Evolutionary conservation across 768 basidiomycete species (phyloP).

Genomic region (Lactarius evosmus): DNA sequence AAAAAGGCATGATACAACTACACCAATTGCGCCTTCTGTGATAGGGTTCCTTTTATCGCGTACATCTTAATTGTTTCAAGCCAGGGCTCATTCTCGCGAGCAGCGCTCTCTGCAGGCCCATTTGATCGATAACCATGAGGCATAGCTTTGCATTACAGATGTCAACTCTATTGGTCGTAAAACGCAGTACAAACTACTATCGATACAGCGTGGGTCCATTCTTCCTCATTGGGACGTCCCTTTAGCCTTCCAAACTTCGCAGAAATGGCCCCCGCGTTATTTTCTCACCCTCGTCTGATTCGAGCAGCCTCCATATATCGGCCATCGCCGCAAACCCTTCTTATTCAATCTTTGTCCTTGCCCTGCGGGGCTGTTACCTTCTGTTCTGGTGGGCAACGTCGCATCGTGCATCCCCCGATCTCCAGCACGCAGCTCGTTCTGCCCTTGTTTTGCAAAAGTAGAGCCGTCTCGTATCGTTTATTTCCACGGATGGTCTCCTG

Average conservation of each 20-base stretch:
- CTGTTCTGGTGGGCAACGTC: background rate
- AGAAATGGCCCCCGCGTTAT: background rate
- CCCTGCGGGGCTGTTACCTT: background rate
- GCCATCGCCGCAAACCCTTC: background rate
- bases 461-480: background rate
- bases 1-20: background rate
- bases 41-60: background rate
- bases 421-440: background rate
- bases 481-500: background rate
- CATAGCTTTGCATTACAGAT: conserved; percentile 1
- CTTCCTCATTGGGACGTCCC: background rate
- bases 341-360: background rate
- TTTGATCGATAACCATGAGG: conserved; percentile 11
- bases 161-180: background rate
- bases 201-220: conserved; percentile 3
- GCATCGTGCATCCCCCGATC: background rate
- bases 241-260: background rate
- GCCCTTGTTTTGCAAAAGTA: background rate
- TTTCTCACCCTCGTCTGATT: conserved; percentile 2
- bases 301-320: background rate
- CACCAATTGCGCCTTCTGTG: background rate
- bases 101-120: background rate
- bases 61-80: background rate
- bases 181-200: background rate
- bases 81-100: background rate